phyloP scores from a whole-genome alignment of 1,139 yeast genomes.

The Casaregolazyma lundiana region DNA sequence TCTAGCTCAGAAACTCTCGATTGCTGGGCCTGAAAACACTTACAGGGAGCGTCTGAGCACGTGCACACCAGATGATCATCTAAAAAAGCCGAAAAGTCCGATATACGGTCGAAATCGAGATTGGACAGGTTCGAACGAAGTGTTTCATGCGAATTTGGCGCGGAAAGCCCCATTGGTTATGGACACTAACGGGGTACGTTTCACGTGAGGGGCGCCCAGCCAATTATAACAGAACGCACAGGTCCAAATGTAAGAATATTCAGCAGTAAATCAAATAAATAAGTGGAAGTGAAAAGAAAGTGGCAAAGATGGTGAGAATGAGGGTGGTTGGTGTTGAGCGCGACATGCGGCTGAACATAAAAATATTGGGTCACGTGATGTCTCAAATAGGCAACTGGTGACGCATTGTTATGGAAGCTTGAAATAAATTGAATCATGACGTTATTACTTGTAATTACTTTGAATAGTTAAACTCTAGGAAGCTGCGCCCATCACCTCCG shows the following conservation, averaged over 20 bases:
- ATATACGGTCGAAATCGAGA: neutral
- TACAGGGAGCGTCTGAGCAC: slow-evolving; percentile 13
- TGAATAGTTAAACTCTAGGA: neutral
- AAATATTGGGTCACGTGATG: neutral
- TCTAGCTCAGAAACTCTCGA: slow-evolving; percentile 20
- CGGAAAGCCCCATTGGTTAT: neutral
- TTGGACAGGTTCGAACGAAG: neutral
- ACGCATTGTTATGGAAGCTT: neutral
- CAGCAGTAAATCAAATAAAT: neutral
- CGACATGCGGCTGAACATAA: neutral
- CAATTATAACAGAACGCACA: neutral
- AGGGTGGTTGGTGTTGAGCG: slow-evolving; percentile 1
- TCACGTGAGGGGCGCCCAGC: neutral
- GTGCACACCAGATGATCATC: neutral
- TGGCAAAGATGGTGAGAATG: neutral
- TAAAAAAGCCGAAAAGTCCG: neutral
- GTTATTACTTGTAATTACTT: neutral
- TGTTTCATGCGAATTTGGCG: neutral
- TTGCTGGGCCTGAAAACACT: slow-evolving; percentile 16
- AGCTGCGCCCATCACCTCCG: neutral
- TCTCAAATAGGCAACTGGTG: neutral
- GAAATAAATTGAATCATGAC: neutral
- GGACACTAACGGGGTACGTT: neutral
- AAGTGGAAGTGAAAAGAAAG: neutral
- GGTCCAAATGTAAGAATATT: neutral